Evolutionary conservation across 225 moss, liverwort and hornwort species (phyloP).

Genomic region (Straminergon stramineum): DNA sequence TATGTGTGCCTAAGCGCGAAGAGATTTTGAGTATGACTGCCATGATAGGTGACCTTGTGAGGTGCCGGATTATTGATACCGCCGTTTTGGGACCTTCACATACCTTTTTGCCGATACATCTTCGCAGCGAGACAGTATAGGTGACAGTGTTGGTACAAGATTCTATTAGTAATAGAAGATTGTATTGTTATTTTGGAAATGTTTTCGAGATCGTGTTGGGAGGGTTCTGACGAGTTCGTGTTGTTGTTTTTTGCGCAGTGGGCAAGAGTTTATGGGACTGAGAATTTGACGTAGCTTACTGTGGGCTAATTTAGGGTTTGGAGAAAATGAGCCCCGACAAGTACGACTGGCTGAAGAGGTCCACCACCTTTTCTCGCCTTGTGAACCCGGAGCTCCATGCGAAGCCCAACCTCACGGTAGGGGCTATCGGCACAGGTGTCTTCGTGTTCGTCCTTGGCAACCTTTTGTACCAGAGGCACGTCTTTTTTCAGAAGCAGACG

Average conservation of each 20-base stretch:
- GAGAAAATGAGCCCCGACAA: constrained; percentile 34
- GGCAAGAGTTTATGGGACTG: not conserved
- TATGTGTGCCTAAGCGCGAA: not conserved
- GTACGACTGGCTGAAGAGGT: constrained; percentile 64
- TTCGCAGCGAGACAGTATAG: not conserved
- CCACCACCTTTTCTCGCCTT: constrained; percentile 66
- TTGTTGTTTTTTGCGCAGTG: not conserved
- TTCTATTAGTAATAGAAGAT: not conserved
- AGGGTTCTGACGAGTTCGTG: not conserved
- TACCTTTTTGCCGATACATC: not conserved
- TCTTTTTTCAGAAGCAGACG: constrained; percentile 48
- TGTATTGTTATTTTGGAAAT: not conserved
- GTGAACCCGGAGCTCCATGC: constrained; percentile 98
- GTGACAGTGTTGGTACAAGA: not conserved
- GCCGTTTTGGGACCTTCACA: not conserved
- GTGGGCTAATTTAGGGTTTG: not conserved
- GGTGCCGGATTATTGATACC: not conserved
- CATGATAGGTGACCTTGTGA: not conserved
- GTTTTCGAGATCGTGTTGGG: not conserved
- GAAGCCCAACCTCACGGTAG: constrained; percentile 77
- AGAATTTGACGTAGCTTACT: not conserved
- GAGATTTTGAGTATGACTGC: not conserved
- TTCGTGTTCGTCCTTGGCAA: constrained; percentile 77
- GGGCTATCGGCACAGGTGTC: constrained; percentile 72
- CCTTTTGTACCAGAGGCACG: constrained; percentile 69